Percentiles rank a stretch among this genome's conserved stretches.
Conservation (phyloP, 2,329 filamentous ascomycete species). For the Phialophora tarda region DNA sequence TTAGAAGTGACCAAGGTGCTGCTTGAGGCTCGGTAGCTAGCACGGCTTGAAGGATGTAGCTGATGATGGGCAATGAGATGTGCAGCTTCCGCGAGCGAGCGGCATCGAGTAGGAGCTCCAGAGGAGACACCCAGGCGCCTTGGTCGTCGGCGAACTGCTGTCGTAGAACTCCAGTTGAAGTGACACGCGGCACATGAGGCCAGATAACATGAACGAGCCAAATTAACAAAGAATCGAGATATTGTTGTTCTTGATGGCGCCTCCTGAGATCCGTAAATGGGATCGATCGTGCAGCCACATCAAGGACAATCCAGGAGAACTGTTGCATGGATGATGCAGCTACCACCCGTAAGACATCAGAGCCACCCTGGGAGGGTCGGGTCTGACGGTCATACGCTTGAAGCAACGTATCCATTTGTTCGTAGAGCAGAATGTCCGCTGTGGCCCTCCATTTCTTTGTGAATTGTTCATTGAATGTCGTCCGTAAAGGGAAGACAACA, state of each 20-base stretch:
- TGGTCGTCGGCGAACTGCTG: constrained; percentile 34
- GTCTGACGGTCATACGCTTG: constrained; percentile 21
- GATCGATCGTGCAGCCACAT: constrained; percentile 47
- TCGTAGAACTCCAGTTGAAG: constrained; percentile 20
- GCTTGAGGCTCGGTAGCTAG: constrained; percentile 43
- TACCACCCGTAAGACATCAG: neutral
- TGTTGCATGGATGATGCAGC: neutral
- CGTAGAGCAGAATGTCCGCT: constrained; percentile 24
- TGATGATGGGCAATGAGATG: constrained; percentile 49
- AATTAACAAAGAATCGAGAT: constrained; percentile 58
- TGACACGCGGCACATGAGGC: constrained; percentile 39
- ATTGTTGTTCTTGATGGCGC: constrained; percentile 54
- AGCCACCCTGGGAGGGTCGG: neutral
- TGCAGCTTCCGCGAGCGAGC: constrained; percentile 48
- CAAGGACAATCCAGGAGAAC: constrained; percentile 39
- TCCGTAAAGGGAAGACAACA: constrained; percentile 45
- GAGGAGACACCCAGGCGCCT: constrained; percentile 43
- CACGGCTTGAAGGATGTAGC: constrained; percentile 50
- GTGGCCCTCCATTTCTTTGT: constrained; percentile 32
- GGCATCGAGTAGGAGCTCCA: constrained; percentile 49
- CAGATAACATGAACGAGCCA: constrained; percentile 49
- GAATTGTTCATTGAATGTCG: constrained; percentile 31
- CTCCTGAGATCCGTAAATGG: constrained; percentile 51
- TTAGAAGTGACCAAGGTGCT: constrained; percentile 48
- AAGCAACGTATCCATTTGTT: constrained; percentile 28